Percentiles rank a stretch among this genome's conserved stretches.
Evolutionary conservation across 805 yeast species (phyloP).

Genomic region (Candida lessepsii): DNA sequence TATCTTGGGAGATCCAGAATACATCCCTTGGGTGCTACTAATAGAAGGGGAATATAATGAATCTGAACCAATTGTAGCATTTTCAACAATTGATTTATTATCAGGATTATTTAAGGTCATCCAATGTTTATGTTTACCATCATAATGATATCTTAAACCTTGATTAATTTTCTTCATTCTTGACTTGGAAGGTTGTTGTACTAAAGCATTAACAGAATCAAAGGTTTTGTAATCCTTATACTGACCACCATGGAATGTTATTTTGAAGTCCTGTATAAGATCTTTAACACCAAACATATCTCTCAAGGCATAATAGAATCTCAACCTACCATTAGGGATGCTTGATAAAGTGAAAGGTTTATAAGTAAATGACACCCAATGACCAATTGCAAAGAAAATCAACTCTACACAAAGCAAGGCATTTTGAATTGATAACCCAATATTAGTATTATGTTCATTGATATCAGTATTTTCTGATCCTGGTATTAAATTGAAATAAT

Average conservation of each 20-base stretch:
- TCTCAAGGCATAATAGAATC: constrained; percentile 59
- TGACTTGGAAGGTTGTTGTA: constrained; percentile 66
- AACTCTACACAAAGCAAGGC: constrained; percentile 79
- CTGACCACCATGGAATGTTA: constrained; percentile 63
- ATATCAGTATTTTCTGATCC: constrained; percentile 23
- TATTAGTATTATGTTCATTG: constrained; percentile 27
- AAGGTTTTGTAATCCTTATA: constrained; percentile 77
- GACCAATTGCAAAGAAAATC: constrained; percentile 84
- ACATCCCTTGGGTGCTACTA: constrained; percentile 31
- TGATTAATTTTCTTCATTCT: constrained; percentile 70
- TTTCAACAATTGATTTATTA: constrained; percentile 13
- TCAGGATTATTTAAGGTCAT: constrained; percentile 29
- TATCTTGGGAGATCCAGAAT: constrained; percentile 27
- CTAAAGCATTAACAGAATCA: constrained; percentile 72
- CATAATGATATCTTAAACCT: constrained; percentile 77
- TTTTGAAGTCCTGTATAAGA: constrained; percentile 71
- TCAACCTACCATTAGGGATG: constrained; percentile 68
- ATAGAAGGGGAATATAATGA: constrained; percentile 19
- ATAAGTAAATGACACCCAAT: constrained; percentile 81
- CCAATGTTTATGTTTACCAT: constrained; percentile 87
- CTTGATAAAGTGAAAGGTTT: constrained; percentile 60
- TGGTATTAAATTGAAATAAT: constrained; percentile 47
- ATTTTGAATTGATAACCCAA: constrained; percentile 69
- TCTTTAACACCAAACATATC: constrained; percentile 82
- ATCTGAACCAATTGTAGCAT: constrained; percentile 15